Evolutionary conservation across 495 filamentous ascomycete genomes (phyloP), one percentile per base, ranked within the genome.

Genomic region (Lophiotrema nucula): DNA sequence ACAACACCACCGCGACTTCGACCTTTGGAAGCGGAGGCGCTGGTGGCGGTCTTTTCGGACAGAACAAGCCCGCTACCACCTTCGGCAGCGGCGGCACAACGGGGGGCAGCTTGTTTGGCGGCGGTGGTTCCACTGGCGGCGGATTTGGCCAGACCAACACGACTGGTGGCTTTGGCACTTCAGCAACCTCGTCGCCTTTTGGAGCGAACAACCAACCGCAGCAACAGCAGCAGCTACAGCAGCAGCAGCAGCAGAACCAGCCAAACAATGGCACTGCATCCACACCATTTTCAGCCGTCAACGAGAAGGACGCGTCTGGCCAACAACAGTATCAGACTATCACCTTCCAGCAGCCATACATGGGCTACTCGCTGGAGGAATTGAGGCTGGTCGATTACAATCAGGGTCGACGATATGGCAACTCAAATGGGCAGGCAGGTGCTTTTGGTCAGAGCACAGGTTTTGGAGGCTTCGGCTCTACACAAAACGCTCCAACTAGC

Each of bases 301-400:
- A 78, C n/a, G 93, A 98, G 73, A 97, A 96, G 68, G 95, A 98
- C 62, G 74, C 74, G 4, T 80, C 68, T 27, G 45, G 78, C 39
- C 86, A 77, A 48, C 89, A 87, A 67, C 80, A 87, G 22, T 98
- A 84, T 68, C 92, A 97, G 69, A 96, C 86, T 63, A 87, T 98
- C 58, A 81, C 83, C 13, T 95, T 96, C 63, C 86, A 88, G 79
- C 84, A 84, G 43, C 83, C 89, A 0, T 97, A 96, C 73, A 83
- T 81, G 69, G 91, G 90, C 58, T 96, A 83, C 72, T 96, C 90
- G 3, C 83, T 88, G 31, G 93, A 98, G 70, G 93, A 98, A 71
- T 73, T 98, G 42, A 83, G 93, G 67, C 71, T 95, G 52, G 89
- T 81, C 28, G 93, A 98, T 73, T 98, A 97, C 72, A 81, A 84